These are phyloP conservation scores for Maudiozyma bulderi DNA, from an alignment of 805 yeast species.

Conservation along the genomic window DNA sequence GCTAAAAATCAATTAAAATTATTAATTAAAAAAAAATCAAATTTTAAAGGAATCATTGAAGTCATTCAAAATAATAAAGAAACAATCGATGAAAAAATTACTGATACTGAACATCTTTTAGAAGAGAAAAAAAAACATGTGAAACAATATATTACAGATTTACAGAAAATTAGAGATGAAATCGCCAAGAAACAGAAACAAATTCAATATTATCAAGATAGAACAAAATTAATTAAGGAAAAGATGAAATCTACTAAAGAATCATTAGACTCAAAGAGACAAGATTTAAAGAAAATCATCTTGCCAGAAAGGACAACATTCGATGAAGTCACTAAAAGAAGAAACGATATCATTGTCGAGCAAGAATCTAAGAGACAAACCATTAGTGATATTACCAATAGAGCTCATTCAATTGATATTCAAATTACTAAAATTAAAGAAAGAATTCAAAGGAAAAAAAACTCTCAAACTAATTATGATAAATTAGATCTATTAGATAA, in stretches of 20 bases:
- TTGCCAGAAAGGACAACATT: constrained; percentile 13
- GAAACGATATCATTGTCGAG: constrained; percentile 16
- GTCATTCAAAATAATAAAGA: not conserved
- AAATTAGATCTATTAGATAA: constrained; percentile 39
- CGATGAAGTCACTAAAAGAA: constrained; percentile 11
- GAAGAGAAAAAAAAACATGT: constrained; percentile 26
- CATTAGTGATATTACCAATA: constrained; percentile 21
- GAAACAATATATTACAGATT: constrained; percentile 5
- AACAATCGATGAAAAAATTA: not conserved
- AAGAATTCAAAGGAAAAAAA: constrained; percentile 30
- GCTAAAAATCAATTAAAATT: constrained; percentile 23
- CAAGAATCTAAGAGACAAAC: constrained; percentile 10
- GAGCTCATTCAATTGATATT: constrained; percentile 31
- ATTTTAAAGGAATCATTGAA: constrained; percentile 20
- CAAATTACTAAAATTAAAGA: constrained; percentile 31
- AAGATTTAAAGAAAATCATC: constrained; percentile 5
- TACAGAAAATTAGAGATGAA: constrained; percentile 13
- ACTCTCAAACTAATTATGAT: constrained; percentile 39
- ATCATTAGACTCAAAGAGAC: constrained; percentile 6
- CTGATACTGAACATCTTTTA: constrained; percentile 8
- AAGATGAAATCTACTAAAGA: constrained; percentile 7
- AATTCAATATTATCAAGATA: constrained; percentile 15
- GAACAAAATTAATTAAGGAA: constrained; percentile 13
- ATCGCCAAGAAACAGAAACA: constrained; percentile 10
- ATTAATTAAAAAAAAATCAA: constrained; percentile 19